Base-by-base conservation (phyloP, 352 stramenopile genomes). In the Stephanocyclus meneghinianus region DNA sequence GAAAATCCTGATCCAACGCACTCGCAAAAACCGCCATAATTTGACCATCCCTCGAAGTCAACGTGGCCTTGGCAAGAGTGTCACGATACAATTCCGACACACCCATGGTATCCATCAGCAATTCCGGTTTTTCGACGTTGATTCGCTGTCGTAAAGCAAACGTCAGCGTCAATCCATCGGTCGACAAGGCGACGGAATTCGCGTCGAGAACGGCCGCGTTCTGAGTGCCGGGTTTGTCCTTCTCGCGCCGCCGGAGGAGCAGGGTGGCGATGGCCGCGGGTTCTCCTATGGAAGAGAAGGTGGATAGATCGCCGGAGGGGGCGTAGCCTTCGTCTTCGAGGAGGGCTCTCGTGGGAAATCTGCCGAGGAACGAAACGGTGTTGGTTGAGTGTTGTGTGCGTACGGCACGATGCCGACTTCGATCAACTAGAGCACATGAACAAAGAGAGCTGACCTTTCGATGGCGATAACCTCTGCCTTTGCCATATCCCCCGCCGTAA, bases 71-170 rank as follows among this genome's bases (percentile, higher is more conserved):
- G 0, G 82, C 82, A 18, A 86, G 8, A 40, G 88, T 93, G 26
- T 86, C 80, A 21, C 88, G 74, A 65, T 86, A 88, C 30, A 93
- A 78, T 71, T 86, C 73, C 35, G 69, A 84, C 4, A 91, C 65
- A 26, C 88, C 88, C 40, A 79, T 80, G 42, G 87, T 69, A 81
- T 93, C 86, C 80, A 92, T 76, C 1, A 93, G 56, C 40, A 91
- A 59, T 78, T 93, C 88, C 61, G 88, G 88, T 62, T 91, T 90
- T 78, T 93, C 80, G 0, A 93, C 88, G 50, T 91, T 87, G 64
- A 93, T 93, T 74, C 92, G 71, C 13, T 87, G 87, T 59, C 68
- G 79, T 21, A 91, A 59, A 51, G 66, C 53, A 71, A 92, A 93
- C 21, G 35, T 67, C n/a, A 93, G 53, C 37, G 80, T 83, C 51